A percentile compares a stretch with the other conserved stretches of the same genome.
Evolutionary conservation across 108 stramenopile species (phyloP).

Genomic region (Pelagomonas calceolata): DNA sequence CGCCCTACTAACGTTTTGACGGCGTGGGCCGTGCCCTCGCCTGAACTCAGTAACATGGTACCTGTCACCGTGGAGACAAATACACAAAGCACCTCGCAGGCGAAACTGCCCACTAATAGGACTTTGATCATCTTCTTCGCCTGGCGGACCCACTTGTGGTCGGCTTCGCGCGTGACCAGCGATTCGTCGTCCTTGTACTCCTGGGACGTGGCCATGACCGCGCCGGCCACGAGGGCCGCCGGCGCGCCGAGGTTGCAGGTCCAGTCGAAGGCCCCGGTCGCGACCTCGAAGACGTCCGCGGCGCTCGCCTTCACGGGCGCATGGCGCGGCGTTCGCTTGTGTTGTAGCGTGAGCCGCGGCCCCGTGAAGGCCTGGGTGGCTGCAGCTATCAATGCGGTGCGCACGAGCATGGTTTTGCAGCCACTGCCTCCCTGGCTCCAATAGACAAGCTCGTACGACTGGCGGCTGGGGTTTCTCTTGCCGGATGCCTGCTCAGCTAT

Average conservation of each 20-base stretch:
- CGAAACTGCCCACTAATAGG: conserved; percentile 35
- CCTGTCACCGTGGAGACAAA: conserved; percentile 48
- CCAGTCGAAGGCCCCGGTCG: conserved; percentile 2
- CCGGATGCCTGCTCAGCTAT: no score
- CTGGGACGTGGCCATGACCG: conserved; percentile 37
- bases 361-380: no score
- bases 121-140: conserved; percentile 30
- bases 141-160: conserved; percentile 21
- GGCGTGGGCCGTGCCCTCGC: not conserved
- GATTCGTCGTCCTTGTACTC: conserved; percentile 21
- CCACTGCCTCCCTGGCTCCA: no score
- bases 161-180: conserved; percentile 7
- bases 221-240: conserved; percentile 43
- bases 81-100: conserved; percentile 33
- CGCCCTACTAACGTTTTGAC: no score
- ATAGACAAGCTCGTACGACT: no score
- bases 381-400: no score
- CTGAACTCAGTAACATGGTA: conserved; percentile 31
- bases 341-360: no score
- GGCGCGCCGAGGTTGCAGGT: conserved; percentile 38
- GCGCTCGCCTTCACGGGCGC: no score
- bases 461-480: no score
- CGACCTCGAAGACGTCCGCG: no score
- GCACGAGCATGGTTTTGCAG: no score
- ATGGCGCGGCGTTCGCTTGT: no score